Evolutionary conservation across 257 asterid species (phyloP), one percentile per base, ranked within the genome.

Genomic region (Solanum commersonii): DNA sequence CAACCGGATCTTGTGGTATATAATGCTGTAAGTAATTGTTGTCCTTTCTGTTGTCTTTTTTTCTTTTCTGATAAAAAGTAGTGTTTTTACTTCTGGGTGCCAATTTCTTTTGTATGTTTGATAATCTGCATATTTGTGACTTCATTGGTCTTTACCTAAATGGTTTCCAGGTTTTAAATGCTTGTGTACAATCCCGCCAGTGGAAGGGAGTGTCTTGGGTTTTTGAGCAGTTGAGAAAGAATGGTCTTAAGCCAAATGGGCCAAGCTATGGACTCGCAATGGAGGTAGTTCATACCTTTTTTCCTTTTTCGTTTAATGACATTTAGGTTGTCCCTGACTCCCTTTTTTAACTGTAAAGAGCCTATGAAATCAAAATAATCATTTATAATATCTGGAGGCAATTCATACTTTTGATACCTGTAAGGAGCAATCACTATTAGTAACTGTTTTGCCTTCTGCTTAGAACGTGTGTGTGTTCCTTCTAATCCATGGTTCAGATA

Each of bases 121-220:
- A n/a, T 65, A 20, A 6, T 90, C 67, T 70, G n/a, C 34, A 9
- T 70, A 38, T 37, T 85, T 89, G 60, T 78, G 72, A 74, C 72
- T 87, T 88, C 49, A 44, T 88, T 37, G 68, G 73, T 44, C 84
- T 82, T 71, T 23, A 78, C 33, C 42, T 59, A 82, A n/a, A 74
- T 90, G 85, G 77, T 90, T 88, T 88, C 81, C 85, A 97, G 99
- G 95, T 97, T 89, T 90, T 97, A 52, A 97, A 97, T 93, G 99
- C 99, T 23, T 97, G 99, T 88, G 99, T 96, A 83, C 90, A 94
- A 11, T 90, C 93, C 49, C 91, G 94, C 89, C 99, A 96, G 89
- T 97, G 99, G 99, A 97, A 90, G 91, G 99, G 99, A 84, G 99
- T 97, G 29, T 93, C 93, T 8, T 96, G 99, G 99, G 99, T 95